Conservation (phyloP, 371 early-diverging fungal genomes). For the Syncephalastrum contaminatum region DNA sequence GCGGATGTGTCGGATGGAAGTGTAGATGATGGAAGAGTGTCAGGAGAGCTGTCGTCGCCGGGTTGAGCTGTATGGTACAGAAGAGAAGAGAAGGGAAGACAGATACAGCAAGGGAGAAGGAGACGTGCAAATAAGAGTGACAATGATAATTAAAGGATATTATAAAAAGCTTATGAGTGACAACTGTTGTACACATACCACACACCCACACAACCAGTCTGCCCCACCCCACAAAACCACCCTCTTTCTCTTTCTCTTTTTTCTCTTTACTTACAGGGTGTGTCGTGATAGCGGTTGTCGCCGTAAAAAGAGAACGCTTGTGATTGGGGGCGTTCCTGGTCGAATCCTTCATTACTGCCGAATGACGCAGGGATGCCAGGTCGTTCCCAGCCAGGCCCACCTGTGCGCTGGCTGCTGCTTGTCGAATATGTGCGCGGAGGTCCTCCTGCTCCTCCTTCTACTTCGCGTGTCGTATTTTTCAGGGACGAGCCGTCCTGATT, state of each 20-base stretch:
- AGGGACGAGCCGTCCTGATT: background rate
- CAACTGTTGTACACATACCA: background rate
- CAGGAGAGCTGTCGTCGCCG: conserved; percentile 2
- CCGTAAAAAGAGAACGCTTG: conserved; percentile 11
- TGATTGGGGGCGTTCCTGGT: conserved; percentile 12
- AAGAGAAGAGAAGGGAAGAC: background rate
- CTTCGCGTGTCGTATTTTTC: conserved; percentile 5
- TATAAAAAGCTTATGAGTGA: conserved; percentile 1
- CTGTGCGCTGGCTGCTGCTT: conserved; percentile 7
- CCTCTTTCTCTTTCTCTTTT: conserved; percentile 2
- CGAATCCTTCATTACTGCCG: conserved; percentile 1
- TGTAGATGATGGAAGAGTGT: conserved; percentile 4
- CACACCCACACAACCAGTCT: background rate
- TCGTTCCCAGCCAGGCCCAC: conserved; percentile 7
- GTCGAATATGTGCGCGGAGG: conserved; percentile 9
- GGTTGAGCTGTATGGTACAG: background rate
- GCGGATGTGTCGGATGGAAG: conserved; percentile 6
- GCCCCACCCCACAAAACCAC: too few species aligned
- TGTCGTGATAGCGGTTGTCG: conserved; percentile 2
- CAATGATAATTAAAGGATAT: background rate
- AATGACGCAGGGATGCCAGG: conserved; percentile 2
- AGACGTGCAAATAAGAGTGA: background rate
- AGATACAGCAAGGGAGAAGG: conserved; percentile 1
- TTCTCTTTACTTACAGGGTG: conserved; percentile 2
- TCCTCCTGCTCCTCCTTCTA: conserved; percentile 5